Base-by-base conservation (phyloP, 2,329 filamentous ascomycete species). In the Metarhizium robertsii region DNA sequence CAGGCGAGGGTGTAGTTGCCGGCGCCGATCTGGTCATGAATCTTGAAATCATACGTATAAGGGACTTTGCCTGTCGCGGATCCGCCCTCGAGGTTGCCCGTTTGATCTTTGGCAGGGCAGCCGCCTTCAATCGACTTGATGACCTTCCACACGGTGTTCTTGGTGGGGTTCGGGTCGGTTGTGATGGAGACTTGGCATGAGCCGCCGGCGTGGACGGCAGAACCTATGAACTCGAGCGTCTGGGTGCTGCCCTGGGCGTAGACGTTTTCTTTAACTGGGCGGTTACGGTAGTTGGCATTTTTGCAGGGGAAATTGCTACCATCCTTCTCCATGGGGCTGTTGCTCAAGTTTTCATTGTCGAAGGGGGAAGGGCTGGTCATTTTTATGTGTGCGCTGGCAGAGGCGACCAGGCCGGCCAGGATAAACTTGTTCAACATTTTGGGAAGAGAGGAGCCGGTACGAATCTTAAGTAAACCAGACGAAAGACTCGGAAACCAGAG, bases 141-240 rank as follows among this genome's bases (percentile, higher is more conserved):
- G 59, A 96, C 92, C 69, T 92, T 91, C 85, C 87, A 99, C 25
- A 80, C 78, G 0, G 83, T 86, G 61, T 80, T 69, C 60, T 80
- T 81, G 30, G 80, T 85, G 0, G 91, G 85, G 13, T 78, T 72
- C 11, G 78, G 74, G 61, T 96, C 92, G 18, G 88, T 90, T 0
- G 92, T 94, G 63, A 99, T 74, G 6, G 86, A 87, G 56, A 97
- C 73, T 65, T 99, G 94, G 74, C 94, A 97, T 0, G 90, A 95
- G 0, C 94, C 94, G 54, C 94, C 94, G 18, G 92, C 92, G 63
- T 99, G 94, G 0, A 86, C 83, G 2, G 92, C 92, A 51, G 78
- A 74, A 40, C 91, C 92, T 0, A 73, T 73, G 70, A 96, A 89
- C 0, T 72, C 69, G 1, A 96, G 76, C 0, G 73, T 68, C 20